phyloP scores from a whole-genome alignment of 2,329 filamentous ascomycete genomes.

The Colletotrichum godetiae region DNA sequence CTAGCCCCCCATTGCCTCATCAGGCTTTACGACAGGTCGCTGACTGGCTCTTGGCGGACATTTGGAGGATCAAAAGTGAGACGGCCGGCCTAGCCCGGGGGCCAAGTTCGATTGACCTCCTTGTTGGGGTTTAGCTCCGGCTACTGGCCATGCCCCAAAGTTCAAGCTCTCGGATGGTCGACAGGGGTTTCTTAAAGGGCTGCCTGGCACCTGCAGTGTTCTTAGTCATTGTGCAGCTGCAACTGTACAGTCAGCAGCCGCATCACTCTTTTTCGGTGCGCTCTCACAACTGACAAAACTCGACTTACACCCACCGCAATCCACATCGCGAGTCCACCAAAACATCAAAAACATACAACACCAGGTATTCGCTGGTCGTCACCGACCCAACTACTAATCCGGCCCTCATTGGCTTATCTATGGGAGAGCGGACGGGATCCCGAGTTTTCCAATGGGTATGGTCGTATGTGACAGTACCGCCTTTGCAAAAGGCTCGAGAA shows the following conservation, averaged over 20 bases:
- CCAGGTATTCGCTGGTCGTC: not conserved
- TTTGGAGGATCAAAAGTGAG: not conserved
- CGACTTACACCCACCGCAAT: not conserved
- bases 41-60: not conserved
- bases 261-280: not conserved
- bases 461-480: not conserved
- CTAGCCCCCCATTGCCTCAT: not conserved
- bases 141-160: not conserved
- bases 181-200: not conserved
- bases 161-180: not conserved
- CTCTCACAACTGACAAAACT: not conserved
- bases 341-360: not conserved
- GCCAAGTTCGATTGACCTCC: not conserved
- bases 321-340: not conserved
- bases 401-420: not conserved
- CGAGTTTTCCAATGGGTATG: not conserved
- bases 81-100: not conserved
- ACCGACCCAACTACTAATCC: not conserved
- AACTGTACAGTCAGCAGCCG: not conserved
- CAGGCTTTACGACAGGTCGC: not conserved
- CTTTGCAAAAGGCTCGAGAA: not conserved
- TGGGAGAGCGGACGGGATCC: not conserved
- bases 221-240: not conserved
- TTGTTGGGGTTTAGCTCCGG: not conserved
- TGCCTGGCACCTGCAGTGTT: not conserved